Percentiles rank a stretch among this genome's conserved stretches.
These are phyloP conservation scores for Diplocarpon mali DNA, from an alignment of 2,329 filamentous ascomycete genomes.

Conservation along the genomic window DNA sequence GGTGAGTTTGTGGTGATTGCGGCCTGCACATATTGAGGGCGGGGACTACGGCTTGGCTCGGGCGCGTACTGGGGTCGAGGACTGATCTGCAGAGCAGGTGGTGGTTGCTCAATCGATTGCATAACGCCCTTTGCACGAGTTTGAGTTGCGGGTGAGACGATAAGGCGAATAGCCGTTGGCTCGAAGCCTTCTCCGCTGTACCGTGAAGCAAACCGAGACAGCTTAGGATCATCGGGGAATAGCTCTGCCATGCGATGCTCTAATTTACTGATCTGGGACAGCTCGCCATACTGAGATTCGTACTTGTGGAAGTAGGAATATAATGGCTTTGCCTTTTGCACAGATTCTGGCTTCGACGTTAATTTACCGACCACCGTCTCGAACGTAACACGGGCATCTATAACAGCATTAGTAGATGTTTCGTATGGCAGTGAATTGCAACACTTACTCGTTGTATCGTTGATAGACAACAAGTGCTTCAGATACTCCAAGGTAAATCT, in stretches of 20 bases:
- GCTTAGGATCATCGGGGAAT: slow-evolving; percentile 77
- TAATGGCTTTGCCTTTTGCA: slow-evolving; percentile 68
- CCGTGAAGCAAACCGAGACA: slow-evolving; percentile 65
- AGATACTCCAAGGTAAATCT: slow-evolving; percentile 90
- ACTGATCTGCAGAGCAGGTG: slow-evolving; percentile 30
- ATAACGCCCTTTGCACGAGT: slow-evolving; percentile 53
- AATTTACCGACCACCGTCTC: slow-evolving; percentile 85
- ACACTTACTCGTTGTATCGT: slow-evolving; percentile 81
- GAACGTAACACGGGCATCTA: slow-evolving; percentile 90
- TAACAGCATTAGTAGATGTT: slow-evolving; percentile 13
- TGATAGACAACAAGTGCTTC: slow-evolving; percentile 84
- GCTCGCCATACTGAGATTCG: slow-evolving; percentile 86
- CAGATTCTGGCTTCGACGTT: slow-evolving; percentile 61
- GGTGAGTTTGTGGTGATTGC: slow-evolving; percentile 26
- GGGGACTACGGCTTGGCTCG: slow-evolving; percentile 26
- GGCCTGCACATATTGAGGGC: slow-evolving; percentile 22
- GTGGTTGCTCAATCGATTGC: slow-evolving; percentile 41
- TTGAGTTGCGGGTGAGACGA: slow-evolving; percentile 72
- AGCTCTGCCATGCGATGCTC: slow-evolving; percentile 88
- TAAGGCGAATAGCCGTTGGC: slow-evolving; percentile 67
- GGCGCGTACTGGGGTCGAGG: slow-evolving; percentile 25
- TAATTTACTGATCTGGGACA: slow-evolving; percentile 80
- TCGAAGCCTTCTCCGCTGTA: slow-evolving; percentile 69
- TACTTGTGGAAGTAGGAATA: slow-evolving; percentile 92
- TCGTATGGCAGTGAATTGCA: background rate